Conservation (phyloP, 176 grass and related monocot genomes). For the Poa annua region DNA sequence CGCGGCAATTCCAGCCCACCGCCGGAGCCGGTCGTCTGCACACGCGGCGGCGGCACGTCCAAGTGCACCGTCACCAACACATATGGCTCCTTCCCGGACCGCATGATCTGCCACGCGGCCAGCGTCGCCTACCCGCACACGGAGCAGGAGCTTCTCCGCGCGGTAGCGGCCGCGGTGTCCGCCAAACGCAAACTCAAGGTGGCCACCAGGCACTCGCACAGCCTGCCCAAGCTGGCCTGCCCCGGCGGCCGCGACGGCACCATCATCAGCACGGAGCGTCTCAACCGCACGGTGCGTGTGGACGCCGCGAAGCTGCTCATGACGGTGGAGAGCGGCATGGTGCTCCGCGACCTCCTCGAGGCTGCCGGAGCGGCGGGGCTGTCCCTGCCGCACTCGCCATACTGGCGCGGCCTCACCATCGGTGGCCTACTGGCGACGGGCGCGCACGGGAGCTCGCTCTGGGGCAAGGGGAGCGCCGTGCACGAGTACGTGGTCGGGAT, state of each 20-base stretch:
- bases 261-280: neutral
- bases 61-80: neutral
- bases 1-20: neutral
- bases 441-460: neutral
- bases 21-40: neutral
- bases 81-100: neutral
- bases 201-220: conserved; percentile 1
- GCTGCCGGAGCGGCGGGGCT: conserved; percentile 48
- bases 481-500: neutral
- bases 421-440: conserved; percentile 47
- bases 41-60: neutral
- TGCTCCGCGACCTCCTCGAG: conserved; percentile 45
- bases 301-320: neutral
- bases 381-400: conserved; percentile 54
- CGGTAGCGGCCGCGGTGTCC: neutral
- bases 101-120: neutral
- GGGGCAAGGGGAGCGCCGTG: neutral
- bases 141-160: neutral
- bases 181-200: neutral
- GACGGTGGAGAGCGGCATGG: conserved; percentile 39
- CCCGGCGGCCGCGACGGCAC: neutral
- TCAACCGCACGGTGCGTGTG: neutral
- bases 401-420: conserved; percentile 60
- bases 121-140: neutral
- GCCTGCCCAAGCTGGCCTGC: neutral